Evolutionary conservation across 306 rosid species (phyloP).

Genomic region (Fragaria vesca): DNA sequence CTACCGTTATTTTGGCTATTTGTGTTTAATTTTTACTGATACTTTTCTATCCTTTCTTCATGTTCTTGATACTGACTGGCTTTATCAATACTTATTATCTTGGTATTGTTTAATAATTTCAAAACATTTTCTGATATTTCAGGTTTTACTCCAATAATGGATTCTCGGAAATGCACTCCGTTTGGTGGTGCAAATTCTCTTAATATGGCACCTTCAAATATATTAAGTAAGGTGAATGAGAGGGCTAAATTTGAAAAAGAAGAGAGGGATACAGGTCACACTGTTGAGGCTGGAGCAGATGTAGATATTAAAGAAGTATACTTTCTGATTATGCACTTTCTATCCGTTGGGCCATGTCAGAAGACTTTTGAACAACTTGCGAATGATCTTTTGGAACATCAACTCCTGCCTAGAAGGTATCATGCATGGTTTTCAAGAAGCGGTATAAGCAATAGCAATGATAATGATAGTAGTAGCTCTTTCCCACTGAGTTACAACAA

Average conservation of each 20-base stretch:
- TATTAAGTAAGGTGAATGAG: slow-evolving; percentile 52
- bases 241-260: slow-evolving; percentile 39
- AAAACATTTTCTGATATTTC: slow-evolving; percentile 25
- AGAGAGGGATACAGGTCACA: slow-evolving; percentile 23
- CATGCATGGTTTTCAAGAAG: slow-evolving; percentile 87
- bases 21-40: background rate
- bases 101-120: slow-evolving; percentile 5
- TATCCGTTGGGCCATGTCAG: slow-evolving; percentile 78
- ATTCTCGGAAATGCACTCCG: slow-evolving; percentile 50
- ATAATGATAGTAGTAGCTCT: slow-evolving; percentile 55
- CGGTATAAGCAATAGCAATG: slow-evolving; percentile 37
- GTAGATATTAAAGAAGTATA: slow-evolving; percentile 72
- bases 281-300: slow-evolving; percentile 50
- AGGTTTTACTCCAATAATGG: slow-evolving; percentile 50
- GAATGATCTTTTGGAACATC: slow-evolving; percentile 74
- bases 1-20: background rate
- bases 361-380: slow-evolving; percentile 56
- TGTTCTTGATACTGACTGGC: background rate
- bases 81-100: slow-evolving; percentile 4
- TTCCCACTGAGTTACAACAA: slow-evolving; percentile 62
- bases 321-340: slow-evolving; percentile 76
- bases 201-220: slow-evolving; percentile 41
- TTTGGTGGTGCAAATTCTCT: slow-evolving; percentile 43
- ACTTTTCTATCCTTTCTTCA: background rate
- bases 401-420: slow-evolving; percentile 87